Evolutionary conservation across 306 rosid species (phyloP), one percentile per base, ranked within the genome.

Genomic region (Begonia fuchsioides): DNA sequence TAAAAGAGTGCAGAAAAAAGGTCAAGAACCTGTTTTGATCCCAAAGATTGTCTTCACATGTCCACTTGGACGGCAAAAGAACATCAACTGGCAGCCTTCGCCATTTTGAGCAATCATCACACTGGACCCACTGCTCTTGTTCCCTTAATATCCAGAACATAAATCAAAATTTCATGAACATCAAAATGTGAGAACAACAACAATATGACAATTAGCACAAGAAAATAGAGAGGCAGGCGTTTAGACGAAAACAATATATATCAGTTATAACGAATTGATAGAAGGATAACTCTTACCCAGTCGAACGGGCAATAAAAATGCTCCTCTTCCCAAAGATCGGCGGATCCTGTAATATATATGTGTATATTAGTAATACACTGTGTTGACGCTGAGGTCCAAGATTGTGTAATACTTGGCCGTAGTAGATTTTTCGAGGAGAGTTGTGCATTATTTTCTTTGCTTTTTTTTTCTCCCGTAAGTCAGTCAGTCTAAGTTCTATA

Each of bases 301-400:
- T 73, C 50, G 87, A 61, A 53, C 92, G 82, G 58, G 59, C 75
- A 40, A 77, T 71, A 43, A 81, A 90, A 60, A 90, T 82, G 81
- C 94, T 81, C 62, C 75, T 85, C 75, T 90, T 90, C 56, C 98
- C 95, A 57, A 90, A 90, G 52, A 90, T 79, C 26, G 98, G 98
- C 64, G 98, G 94, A 51, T 90, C 98, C 98, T 90, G 80, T 59
- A 54, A 38, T 58, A 73, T 49, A 59, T 43, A 71, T n/a, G 41
- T 15, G 17, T 15, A 12, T 20, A 54, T 53, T 17, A 11, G 17
- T 53, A 26, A 26, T 26, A 26, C 5, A 26, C 35, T 3, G 35
- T 26, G 35, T 26, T 26, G 35, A 26, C 7, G 7, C 35, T 26
- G 35, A 26, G 35, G 35, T 26, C 35, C 8, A 26, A 26, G 35